Base-by-base conservation (phyloP, 176 grass and related monocot species). In the Miscanthus lutarioriparius region DNA sequence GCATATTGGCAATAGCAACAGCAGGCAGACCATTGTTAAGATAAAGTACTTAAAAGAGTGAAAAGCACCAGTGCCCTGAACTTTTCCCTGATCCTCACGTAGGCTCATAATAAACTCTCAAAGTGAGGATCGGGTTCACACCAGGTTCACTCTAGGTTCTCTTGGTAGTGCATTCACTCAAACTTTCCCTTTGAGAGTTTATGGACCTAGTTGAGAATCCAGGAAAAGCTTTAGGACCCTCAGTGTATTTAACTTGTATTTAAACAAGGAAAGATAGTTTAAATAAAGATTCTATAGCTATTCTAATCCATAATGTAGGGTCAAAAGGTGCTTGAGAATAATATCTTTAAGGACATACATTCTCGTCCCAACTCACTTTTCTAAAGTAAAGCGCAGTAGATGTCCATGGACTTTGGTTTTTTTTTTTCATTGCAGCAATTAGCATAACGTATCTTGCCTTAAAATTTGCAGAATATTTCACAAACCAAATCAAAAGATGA, bases 291-390 rank as follows among this genome's bases (percentile, higher is more conserved):
- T 56, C 62, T 41, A 2, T 25, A 35, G 39, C 59, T 84, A 13
- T 36, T 37, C 79, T 76, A 79, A 45, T 76, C 22, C 26, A 44
- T 83, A 23, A 26, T 44, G 37, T 72, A 69, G 38, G 48, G 76
- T 27, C 37, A 69, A 83, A 83, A 88, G 23, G 59, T 84, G 80
- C 25, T 39, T 26, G 68, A 36, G 59, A 82, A 86, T 85, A 62
- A 49, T 41, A 82, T 67, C 77, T 78, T 81, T 82, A 26, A 74
- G 23, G 66, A 82, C 59, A 83, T 30, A n/a, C 74, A 44, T 67
- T 80, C 62, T 69, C 68, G 63, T 87, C 75, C 66, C 63, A 83
- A 70, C 47, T 80, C 37, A 39, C 47, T 70, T 64, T 70, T 64
- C 37, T 70, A 43, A 81, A 85, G 51, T 48, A 82, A 86, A 82